Conservation (phyloP, 73 alveolate genomes). For the Uronychia setigera region DNA sequence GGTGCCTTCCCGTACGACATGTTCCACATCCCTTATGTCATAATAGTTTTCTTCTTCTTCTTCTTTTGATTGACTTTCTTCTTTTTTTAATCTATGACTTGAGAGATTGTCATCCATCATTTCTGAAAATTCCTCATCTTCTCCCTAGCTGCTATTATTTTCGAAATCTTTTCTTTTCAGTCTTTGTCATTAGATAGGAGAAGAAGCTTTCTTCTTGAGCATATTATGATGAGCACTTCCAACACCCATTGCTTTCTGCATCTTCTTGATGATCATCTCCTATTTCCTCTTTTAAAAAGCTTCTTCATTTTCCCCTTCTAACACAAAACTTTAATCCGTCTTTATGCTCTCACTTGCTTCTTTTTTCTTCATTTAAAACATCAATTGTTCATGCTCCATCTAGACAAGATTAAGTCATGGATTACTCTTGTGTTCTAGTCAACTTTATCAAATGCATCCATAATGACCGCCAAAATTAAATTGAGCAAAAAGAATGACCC, state of each 20-base stretch:
- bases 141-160: too few relatives aligned
- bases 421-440: conserved; percentile 17
- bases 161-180: too few relatives aligned
- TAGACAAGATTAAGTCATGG: neutral
- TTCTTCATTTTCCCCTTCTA: neutral
- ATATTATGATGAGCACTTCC: neutral
- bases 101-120: too few relatives aligned
- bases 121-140: too few relatives aligned
- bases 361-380: neutral
- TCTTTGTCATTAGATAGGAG: neutral
- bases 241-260: too few relatives aligned
- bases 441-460: conserved; percentile 37
- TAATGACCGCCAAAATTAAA: conserved; percentile 69
- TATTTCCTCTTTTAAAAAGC: neutral
- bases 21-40: too few relatives aligned
- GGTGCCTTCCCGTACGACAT: too few relatives aligned
- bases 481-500: conserved; percentile 70
- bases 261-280: too few relatives aligned
- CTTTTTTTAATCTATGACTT: too few relatives aligned
- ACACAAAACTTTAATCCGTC: neutral
- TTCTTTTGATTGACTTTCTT: too few relatives aligned
- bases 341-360: neutral
- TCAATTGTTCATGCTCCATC: neutral
- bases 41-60: too few relatives aligned
- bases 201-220: neutral